These are phyloP conservation scores for Xylaria flabelliformis DNA, from an alignment of 495 filamentous ascomycete species.

Conservation along the genomic window DNA sequence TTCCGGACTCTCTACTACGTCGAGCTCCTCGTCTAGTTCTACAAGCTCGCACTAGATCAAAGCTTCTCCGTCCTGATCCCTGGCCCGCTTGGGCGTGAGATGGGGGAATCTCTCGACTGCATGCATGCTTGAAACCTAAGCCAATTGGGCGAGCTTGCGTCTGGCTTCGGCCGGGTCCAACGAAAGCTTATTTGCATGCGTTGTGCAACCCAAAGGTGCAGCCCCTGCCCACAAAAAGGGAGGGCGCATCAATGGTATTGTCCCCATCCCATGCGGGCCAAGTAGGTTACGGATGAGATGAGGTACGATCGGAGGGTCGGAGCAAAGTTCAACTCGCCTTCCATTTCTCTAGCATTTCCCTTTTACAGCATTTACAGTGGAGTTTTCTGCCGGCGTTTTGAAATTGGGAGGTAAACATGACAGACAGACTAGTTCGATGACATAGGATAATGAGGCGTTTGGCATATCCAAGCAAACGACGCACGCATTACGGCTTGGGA, in stretches of 20 bases:
- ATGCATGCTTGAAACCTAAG: slow-evolving; percentile 33
- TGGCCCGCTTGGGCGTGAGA: background rate
- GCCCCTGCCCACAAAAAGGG: background rate
- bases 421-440: background rate
- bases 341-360: background rate
- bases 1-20: slow-evolving; percentile 39
- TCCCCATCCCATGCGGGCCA: background rate
- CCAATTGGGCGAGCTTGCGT: slow-evolving; percentile 20
- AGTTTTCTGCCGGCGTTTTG: slow-evolving; percentile 11
- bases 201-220: slow-evolving; percentile 13
- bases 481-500: background rate
- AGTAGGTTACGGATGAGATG: background rate
- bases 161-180: slow-evolving; percentile 22
- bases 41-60: slow-evolving; percentile 16
- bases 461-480: slow-evolving; percentile 1
- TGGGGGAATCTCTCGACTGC: slow-evolving; percentile 12
- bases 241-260: background rate
- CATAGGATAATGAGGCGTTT: slow-evolving; percentile 15
- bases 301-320: background rate
- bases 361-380: slow-evolving; percentile 26
- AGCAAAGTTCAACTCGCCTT: slow-evolving; percentile 2
- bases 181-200: slow-evolving; percentile 3
- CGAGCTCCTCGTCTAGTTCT: slow-evolving; percentile 16
- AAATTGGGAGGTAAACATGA: slow-evolving; percentile 17
- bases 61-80: background rate